Evolutionary conservation across 345 rosid species (phyloP).

Genomic region (Syzygium aromaticum): DNA sequence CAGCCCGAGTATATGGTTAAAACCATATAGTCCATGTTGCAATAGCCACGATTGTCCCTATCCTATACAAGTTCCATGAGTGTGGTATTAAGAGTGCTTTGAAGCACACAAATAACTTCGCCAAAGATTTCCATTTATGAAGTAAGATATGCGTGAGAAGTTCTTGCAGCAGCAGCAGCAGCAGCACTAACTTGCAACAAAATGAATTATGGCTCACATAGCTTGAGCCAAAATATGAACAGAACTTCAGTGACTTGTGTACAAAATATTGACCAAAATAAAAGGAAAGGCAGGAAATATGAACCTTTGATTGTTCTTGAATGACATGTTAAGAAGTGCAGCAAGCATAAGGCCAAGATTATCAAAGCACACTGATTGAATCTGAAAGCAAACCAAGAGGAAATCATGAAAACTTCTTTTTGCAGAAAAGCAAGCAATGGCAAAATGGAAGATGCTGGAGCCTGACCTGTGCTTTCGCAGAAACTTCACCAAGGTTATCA

Average conservation of each 20-base stretch:
- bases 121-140: not conserved
- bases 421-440: not conserved
- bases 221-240: not conserved
- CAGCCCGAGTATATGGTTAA: not conserved
- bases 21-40: not conserved
- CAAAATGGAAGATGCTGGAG: not conserved
- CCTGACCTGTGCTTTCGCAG: constrained; percentile 82
- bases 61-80: not conserved
- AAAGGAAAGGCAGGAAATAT: not conserved
- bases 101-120: not conserved
- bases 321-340: constrained; percentile 39
- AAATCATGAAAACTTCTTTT: not conserved
- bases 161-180: not conserved
- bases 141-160: not conserved
- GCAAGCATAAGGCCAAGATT: constrained; percentile 66
- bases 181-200: not conserved
- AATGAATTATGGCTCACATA: not conserved
- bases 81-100: not conserved
- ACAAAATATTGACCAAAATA: not conserved
- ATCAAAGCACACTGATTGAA: constrained; percentile 70
- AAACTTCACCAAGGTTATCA: constrained; percentile 91
- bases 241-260: not conserved
- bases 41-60: not conserved
- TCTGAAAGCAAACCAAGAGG: constrained; percentile 29
- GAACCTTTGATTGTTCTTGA: constrained; percentile 60